Base-by-base conservation (phyloP, 495 filamentous ascomycete genomes). In the Daldinia bambusicola region DNA sequence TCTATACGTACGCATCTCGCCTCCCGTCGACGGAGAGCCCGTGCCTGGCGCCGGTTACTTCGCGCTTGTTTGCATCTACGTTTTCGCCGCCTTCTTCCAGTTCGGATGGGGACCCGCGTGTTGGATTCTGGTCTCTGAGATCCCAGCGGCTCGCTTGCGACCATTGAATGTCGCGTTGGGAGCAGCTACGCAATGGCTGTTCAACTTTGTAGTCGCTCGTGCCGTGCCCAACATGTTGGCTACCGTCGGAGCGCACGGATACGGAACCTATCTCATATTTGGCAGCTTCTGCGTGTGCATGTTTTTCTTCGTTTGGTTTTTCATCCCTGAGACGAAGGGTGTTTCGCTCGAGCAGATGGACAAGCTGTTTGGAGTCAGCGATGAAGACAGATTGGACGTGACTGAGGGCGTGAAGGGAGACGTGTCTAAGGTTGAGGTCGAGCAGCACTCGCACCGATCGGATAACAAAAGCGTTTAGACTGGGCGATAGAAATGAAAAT, bases 61-160 rank as follows among this genome's bases (percentile, higher is more conserved):
- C 58, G 90, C 90, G 0, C 82, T 92, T 4, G 86, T 91, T 34
- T 90, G 86, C 77, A 89, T 93, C 62, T 93, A 90, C 77, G 78
- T 92, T 50, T 92, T 92, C 71, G 91, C 90, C 12, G 87, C 86
- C 2, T 90, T 90, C 82, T 92, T 92, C 83, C 90, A 92, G 61
- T 91, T 92, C 75, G 89, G 90, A 43, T 93, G 91, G 90, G 91
- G 91, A 0, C 91, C 91, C 0, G 88, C 89, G 30, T 92, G 90
- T 78, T 93, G 91, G 92, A 92, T 91, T 61, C 90, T 90, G 69
- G 87, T 91, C 40, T 85, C 84, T 10, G 89, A 93, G 82, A 93
- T 94, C 73, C 91, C 91, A 10, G 87, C 89, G 6, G 89, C 90
- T 3, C 86, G 91, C 3, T 84, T 93, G 4, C 85, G 91, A 31